Evolutionary conservation across 106 monocot species (phyloP).

Genomic region (Dendrobium catenatum): DNA sequence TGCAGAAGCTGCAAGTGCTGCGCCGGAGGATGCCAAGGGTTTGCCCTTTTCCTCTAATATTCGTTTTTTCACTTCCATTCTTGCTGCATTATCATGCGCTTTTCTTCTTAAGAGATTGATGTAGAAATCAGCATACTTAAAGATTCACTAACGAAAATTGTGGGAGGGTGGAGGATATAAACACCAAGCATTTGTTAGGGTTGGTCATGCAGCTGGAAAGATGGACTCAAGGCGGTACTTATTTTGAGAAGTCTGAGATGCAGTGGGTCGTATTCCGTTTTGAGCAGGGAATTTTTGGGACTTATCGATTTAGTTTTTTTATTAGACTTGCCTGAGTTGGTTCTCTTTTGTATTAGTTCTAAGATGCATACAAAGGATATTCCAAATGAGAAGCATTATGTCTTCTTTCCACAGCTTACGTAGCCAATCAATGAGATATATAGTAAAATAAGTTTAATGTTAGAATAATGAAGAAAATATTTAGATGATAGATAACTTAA

Average conservation of each 20-base stretch:
- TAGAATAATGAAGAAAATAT: neutral
- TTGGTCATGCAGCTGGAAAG: neutral
- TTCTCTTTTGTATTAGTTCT: neutral
- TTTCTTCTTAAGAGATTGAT: neutral
- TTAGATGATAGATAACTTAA: neutral
- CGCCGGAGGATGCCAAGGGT: slow-evolving; percentile 1
- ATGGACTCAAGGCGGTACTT: neutral
- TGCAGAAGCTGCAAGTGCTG: neutral
- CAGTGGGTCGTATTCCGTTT: neutral
- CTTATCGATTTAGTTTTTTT: neutral
- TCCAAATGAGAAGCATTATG: neutral
- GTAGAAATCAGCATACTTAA: neutral
- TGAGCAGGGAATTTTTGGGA: neutral
- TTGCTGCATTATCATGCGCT: neutral
- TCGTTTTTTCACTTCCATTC: neutral
- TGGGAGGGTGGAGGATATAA: neutral
- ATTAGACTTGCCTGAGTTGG: neutral
- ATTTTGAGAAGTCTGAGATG: neutral
- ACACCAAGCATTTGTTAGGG: neutral
- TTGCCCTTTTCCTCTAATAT: neutral
- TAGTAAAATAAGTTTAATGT: neutral
- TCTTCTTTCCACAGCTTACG: neutral
- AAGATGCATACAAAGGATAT: neutral
- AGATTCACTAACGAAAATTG: neutral
- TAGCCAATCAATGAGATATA: neutral